A percentile compares a stretch with the other conserved stretches of the same genome.
These are phyloP conservation scores for Penicillium brevicompactum DNA, from an alignment of 2,329 filamentous ascomycete species.

Conservation along the genomic window DNA sequence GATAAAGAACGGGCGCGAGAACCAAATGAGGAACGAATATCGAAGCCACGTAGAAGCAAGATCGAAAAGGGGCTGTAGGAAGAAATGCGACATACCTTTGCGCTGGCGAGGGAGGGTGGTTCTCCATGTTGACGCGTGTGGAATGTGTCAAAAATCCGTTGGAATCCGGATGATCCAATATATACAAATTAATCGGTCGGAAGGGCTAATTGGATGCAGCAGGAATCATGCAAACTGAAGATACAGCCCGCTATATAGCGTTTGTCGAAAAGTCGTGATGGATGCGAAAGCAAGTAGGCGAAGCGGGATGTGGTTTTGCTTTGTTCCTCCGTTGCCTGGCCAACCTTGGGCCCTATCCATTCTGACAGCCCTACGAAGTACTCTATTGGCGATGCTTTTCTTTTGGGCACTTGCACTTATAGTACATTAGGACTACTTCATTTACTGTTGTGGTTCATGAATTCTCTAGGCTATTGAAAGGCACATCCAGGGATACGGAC, in stretches of 20 bases:
- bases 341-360: conserved; percentile 1
- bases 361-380: background rate
- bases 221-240: background rate
- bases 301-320: conserved; percentile 11
- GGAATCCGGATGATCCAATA: conserved; percentile 10
- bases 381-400: too few relatives aligned
- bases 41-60: background rate
- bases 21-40: background rate
- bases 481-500: too few relatives aligned
- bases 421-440: too few relatives aligned
- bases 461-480: too few relatives aligned
- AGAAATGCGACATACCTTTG: conserved; percentile 21
- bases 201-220: background rate
- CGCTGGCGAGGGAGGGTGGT: conserved; percentile 18
- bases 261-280: conserved; percentile 5
- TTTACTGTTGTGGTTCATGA: too few relatives aligned
- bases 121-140: conserved; percentile 24
- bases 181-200: background rate
- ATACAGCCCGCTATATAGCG: background rate
- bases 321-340: conserved; percentile 11
- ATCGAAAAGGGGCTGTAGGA: background rate
- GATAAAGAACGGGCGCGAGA: background rate
- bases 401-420: too few relatives aligned
- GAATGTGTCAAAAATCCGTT: conserved; percentile 26
- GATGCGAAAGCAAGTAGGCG: background rate